A percentile compares a stretch with the other conserved stretches of the same genome.
phyloP scores from a whole-genome alignment of 352 stramenopile genomes.

The Globisporangium alternatum region DNA sequence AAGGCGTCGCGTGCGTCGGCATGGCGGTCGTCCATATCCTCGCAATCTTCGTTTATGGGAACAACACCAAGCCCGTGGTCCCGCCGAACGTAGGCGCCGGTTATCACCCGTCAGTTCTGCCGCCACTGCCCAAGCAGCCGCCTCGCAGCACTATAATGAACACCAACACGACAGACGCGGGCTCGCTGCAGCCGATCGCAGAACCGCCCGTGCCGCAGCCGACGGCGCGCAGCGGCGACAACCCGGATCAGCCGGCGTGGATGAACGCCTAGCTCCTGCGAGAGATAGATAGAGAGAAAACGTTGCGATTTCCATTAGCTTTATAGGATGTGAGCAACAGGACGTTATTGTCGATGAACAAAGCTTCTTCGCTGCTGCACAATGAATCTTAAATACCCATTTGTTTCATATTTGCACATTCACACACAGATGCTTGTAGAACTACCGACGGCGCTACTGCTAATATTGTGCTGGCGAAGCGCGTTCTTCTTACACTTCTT shows the following conservation, averaged over 20 bases:
- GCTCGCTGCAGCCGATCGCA: not conserved
- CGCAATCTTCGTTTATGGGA: conserved; percentile 46
- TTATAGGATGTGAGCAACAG: too few relatives aligned
- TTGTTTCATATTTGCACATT: not conserved
- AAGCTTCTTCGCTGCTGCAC: too few relatives aligned
- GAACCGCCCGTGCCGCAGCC: conserved; percentile 3
- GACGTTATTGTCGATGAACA: too few relatives aligned
- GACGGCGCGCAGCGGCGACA: not conserved
- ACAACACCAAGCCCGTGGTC: conserved; percentile 35
- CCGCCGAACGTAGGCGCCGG: not conserved
- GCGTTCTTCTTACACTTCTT: conserved; percentile 21
- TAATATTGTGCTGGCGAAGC: not conserved
- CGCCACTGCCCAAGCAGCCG: conserved; percentile 9
- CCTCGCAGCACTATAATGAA: not conserved
- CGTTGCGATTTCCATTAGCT: too few relatives aligned
- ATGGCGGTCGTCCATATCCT: conserved; percentile 40
- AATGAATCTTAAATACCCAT: not conserved
- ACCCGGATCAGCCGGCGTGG: conserved; percentile 15
- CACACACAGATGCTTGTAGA: not conserved
- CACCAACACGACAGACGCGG: not conserved
- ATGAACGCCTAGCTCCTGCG: conserved; percentile 16
- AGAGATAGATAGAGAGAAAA: not conserved
- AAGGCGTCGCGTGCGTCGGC: conserved; percentile 49
- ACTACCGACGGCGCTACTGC: not conserved
- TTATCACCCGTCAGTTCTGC: conserved; percentile 7